phyloP scores from a whole-genome alignment of 129 eudicot species.

The Logfia minima region DNA sequence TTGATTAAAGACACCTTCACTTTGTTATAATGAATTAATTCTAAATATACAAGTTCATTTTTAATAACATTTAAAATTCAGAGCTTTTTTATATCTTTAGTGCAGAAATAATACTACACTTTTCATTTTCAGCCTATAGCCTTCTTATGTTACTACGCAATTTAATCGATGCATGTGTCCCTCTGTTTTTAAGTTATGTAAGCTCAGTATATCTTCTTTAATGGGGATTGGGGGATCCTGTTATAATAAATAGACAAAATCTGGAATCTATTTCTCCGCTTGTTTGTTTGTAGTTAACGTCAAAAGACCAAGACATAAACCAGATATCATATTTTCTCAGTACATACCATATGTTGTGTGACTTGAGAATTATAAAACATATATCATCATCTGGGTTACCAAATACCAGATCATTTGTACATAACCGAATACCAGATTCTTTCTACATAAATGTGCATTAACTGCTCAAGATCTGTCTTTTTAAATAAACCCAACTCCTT shows the following conservation, averaged over 20 bases:
- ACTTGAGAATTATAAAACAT: conserved; percentile 11
- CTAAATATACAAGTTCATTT: neutral
- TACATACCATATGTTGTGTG: conserved; percentile 24
- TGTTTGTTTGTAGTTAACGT: neutral
- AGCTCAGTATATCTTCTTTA: neutral
- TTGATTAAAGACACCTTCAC: neutral
- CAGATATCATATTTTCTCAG: neutral
- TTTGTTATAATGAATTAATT: neutral
- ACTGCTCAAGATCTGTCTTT: conserved; percentile 23
- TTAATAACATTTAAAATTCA: neutral
- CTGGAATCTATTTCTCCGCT: neutral
- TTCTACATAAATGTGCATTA: conserved; percentile 35
- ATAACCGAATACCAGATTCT: conserved; percentile 11
- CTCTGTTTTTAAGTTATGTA: neutral
- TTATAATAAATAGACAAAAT: neutral
- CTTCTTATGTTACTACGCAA: neutral
- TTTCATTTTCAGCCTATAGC: neutral
- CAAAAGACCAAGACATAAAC: neutral
- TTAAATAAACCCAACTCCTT: conserved; percentile 46
- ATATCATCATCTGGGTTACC: conserved; percentile 6
- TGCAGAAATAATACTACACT: neutral
- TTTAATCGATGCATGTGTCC: neutral
- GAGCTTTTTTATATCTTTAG: neutral
- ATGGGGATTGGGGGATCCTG: neutral
- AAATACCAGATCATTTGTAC: conserved; percentile 25